phyloP scores from a whole-genome alignment of 805 yeast species.

The Ogataea methylovora region DNA sequence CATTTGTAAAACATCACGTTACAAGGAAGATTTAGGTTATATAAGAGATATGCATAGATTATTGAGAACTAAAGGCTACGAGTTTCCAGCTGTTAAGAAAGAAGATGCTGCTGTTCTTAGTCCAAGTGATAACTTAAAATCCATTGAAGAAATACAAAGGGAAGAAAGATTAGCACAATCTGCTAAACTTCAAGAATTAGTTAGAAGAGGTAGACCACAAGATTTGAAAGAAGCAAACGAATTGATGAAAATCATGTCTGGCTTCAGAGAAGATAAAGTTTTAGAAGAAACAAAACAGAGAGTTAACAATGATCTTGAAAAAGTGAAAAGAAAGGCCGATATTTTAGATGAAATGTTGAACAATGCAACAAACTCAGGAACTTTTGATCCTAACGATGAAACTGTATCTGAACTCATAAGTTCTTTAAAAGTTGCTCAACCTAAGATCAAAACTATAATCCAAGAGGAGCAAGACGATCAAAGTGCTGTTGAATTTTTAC shows the following conservation, averaged over 20 bases:
- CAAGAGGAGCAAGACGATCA: slow-evolving; percentile 73
- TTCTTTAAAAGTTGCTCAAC: slow-evolving; percentile 76
- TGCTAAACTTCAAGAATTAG: slow-evolving; percentile 92
- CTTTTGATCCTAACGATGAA: slow-evolving; percentile 45
- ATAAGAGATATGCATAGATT: slow-evolving; percentile 95
- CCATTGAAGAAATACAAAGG: slow-evolving; percentile 82
- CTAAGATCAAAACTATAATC: slow-evolving; percentile 77
- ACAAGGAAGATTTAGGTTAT: slow-evolving; percentile 86
- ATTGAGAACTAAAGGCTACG: slow-evolving; percentile 82
- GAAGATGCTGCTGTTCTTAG: slow-evolving; percentile 92
- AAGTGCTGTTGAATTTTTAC: slow-evolving; percentile 55
- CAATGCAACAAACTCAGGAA: slow-evolving; percentile 34
- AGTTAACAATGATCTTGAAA: slow-evolving; percentile 76
- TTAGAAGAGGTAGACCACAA: slow-evolving; percentile 91
- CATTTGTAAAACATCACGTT: slow-evolving; percentile 79
- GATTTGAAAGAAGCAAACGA: slow-evolving; percentile 95
- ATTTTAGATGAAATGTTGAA: slow-evolving; percentile 81
- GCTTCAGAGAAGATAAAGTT: slow-evolving; percentile 79
- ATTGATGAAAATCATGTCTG: slow-evolving; percentile 97
- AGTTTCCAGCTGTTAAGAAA: slow-evolving; percentile 83
- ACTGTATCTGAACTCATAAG: slow-evolving; percentile 72
- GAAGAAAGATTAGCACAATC: slow-evolving; percentile 91
- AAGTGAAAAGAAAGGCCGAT: slow-evolving; percentile 78
- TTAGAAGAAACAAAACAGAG: slow-evolving; percentile 67
- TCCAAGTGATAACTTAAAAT: slow-evolving; percentile 80